Evolutionary conservation across 345 rosid genomes (phyloP), one percentile per base, ranked within the genome.

Genomic region (Nephelium lappaceum): DNA sequence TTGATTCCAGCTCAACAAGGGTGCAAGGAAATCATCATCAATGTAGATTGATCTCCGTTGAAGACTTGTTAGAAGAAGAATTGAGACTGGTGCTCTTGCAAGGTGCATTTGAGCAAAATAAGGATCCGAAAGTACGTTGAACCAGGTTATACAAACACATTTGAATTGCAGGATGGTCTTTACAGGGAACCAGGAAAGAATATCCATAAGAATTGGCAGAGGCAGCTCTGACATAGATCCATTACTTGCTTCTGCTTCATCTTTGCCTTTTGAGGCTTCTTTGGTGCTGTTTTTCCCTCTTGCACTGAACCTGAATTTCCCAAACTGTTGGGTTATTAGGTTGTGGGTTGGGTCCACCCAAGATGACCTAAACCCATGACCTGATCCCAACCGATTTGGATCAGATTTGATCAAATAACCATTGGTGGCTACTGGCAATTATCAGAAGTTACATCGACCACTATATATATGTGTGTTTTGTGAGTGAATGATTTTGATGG

Each of bases 141-240:
- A 68, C 92, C 86, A 87, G 71, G 88, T 31, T 71, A 79, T 67
- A 64, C 87, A 87, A 3, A 85, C 92, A 49, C 76, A 79, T 58
- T 83, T 78, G 86, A 83, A 87, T 57, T 78, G 85, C 11, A 87
- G 75, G 41, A 72, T 57, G 38, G 76, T 58, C 67, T 72, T 72
- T 67, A 72, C 23, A 19, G 76, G 76, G 53, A 72, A 67, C 76
- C 76, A 21, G 76, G 53, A 72, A 21, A 72, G 41, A 23, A 72
- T 58, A 39, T 72, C 67, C 65, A 39, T 23, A 12, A 72, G 76
- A 39, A 72, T 57, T 39, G 67, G 67, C 38, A n/a, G 10, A 58
- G 76, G 76, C 60, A 72, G 76, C 31, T 72, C 76, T 58, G 11
- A 8, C 51, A 72, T 38, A n/a, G 67, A 58, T 9, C 12, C 74